Conservation (phyloP, 2,329 filamentous ascomycete genomes). For the Talaromyces rugulosus region DNA sequence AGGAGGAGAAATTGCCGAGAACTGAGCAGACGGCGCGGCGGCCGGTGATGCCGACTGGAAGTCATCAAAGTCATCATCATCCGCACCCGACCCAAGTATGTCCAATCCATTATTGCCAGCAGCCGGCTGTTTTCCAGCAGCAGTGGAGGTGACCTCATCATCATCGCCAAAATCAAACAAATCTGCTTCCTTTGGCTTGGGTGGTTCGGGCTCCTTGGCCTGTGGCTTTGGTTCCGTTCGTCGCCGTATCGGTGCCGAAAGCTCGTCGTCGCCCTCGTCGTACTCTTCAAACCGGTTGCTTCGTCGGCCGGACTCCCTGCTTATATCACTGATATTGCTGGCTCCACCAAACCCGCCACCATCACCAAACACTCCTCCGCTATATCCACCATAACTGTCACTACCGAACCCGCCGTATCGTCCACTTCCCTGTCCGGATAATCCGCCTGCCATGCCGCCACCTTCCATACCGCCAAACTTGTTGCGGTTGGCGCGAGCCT, state of each 20-base stretch:
- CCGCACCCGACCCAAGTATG: constrained; percentile 45
- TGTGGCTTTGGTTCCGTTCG: constrained; percentile 36
- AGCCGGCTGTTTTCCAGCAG: constrained; percentile 43
- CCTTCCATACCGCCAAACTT: constrained; percentile 96
- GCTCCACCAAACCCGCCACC: constrained; percentile 83
- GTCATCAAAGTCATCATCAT: constrained; percentile 94
- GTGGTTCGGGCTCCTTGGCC: constrained; percentile 62
- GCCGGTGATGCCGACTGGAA: constrained; percentile 76
- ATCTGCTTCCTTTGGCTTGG: constrained; percentile 85
- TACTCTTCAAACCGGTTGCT: constrained; percentile 91
- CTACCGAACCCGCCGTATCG: constrained; percentile 91
- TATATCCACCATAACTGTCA: constrained; percentile 68
- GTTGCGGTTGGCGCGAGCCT: constrained; percentile 81
- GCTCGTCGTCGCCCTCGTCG: constrained; percentile 81
- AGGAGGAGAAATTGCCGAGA: constrained; percentile 38
- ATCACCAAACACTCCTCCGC: constrained; percentile 83
- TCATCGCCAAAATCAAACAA: constrained; percentile 82
- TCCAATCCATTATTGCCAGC: constrained; percentile 45
- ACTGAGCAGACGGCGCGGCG: constrained; percentile 31
- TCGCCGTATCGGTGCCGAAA: constrained; percentile 50
- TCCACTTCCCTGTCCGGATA: constrained; percentile 49
- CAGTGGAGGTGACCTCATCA: constrained; percentile 60
- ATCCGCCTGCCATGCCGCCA: constrained; percentile 58
- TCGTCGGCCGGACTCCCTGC: constrained; percentile 55
- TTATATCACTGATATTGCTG: constrained; percentile 61